Conservation (phyloP, 2,329 filamentous ascomycete genomes). For the Aureobasidium pullulans region DNA sequence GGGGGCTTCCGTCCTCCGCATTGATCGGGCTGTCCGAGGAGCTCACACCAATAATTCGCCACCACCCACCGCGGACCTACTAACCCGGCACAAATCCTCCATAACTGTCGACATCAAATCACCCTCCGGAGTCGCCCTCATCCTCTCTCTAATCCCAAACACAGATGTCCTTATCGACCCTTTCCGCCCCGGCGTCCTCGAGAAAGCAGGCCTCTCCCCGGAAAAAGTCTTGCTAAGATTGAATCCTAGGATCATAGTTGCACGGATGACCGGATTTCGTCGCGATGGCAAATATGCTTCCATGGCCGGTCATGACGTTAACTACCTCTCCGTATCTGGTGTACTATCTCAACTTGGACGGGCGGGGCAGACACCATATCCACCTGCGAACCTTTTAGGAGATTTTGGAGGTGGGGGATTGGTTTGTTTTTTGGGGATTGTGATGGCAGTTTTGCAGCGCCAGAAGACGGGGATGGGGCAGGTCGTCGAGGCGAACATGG, state of each 20-base stretch:
- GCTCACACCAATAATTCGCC: constrained; percentile 25
- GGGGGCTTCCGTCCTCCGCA: constrained; percentile 77
- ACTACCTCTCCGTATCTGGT: constrained; percentile 86
- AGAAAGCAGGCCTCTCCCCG: constrained; percentile 73
- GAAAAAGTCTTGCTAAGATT: constrained; percentile 52
- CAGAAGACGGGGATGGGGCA: constrained; percentile 63
- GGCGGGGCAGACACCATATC: constrained; percentile 59
- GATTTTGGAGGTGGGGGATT: constrained; percentile 90
- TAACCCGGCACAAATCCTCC: constrained; percentile 74
- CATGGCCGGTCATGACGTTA: constrained; percentile 96
- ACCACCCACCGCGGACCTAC: constrained; percentile 56
- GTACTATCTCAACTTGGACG: constrained; percentile 70
- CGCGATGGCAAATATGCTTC: constrained; percentile 74
- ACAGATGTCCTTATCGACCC: constrained; percentile 86
- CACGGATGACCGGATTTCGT: constrained; percentile 82
- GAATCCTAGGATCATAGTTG: constrained; percentile 74
- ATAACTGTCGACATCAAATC: constrained; percentile 74
- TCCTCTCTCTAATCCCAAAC: constrained; percentile 55
- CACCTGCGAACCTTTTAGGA: constrained; percentile 76
- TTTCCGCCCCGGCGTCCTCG: constrained; percentile 83
- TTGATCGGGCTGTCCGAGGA: constrained; percentile 56
- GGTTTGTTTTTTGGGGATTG: constrained; percentile 70
- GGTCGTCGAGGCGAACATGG: constrained; percentile 95
- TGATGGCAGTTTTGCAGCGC: constrained; percentile 68
- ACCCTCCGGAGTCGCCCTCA: constrained; percentile 52